Conservation (phyloP, 176 grass and related monocot species). For the Phyllostachys edulis region DNA sequence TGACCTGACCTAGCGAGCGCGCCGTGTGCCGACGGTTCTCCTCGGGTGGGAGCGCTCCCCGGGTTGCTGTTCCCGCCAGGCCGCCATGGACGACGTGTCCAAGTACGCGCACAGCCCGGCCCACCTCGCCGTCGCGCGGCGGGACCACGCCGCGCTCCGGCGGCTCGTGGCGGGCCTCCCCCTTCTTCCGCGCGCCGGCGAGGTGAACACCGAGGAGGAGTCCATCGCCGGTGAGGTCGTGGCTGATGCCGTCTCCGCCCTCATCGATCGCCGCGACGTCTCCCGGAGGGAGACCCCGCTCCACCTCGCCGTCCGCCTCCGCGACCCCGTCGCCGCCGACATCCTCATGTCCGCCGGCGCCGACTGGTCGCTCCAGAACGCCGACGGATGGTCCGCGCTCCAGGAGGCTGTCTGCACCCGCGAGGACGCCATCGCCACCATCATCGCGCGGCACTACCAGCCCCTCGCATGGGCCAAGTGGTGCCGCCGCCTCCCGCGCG, state of each 20-base stretch:
- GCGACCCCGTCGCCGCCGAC: conserved; percentile 72
- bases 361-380: conserved; percentile 98
- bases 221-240: conserved; percentile 64
- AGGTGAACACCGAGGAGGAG: conserved; percentile 64
- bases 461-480: conserved; percentile 97
- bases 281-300: conserved; percentile 85
- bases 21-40: not conserved
- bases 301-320: conserved; percentile 83
- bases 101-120: conserved; percentile 77
- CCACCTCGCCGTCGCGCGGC: conserved; percentile 69
- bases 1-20: conserved; percentile 13
- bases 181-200: conserved; percentile 64
- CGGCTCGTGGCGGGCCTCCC: conserved; percentile 48
- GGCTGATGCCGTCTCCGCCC: conserved; percentile 66
- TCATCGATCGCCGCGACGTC: conserved; percentile 89
- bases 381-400: conserved; percentile 83
- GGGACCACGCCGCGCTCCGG: conserved; percentile 64
- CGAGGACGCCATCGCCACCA: conserved; percentile 75
- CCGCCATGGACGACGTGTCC: conserved; percentile 71
- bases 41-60: not conserved
- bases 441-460: conserved; percentile 97
- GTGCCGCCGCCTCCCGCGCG: conserved; percentile 82
- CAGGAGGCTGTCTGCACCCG: conserved; percentile 92
- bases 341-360: conserved; percentile 83
- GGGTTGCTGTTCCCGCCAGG: not conserved